Percentiles rank a stretch among this genome's conserved stretches.
Evolutionary conservation across 371 early-diverging fungal species (phyloP).

Genomic region (Apophysomyces variabilis): DNA sequence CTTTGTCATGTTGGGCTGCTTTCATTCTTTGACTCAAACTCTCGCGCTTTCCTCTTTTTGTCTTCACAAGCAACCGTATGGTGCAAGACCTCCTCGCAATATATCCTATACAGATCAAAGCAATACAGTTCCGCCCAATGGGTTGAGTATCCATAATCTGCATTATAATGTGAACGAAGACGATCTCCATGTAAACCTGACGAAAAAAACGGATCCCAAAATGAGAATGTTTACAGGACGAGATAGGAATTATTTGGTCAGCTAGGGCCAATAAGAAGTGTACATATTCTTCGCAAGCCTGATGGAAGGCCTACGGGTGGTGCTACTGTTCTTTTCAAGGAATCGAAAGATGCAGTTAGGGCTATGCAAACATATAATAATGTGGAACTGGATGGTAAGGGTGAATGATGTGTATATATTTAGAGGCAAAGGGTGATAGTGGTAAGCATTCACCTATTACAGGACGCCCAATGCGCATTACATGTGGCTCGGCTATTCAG

Average conservation of each 20-base stretch:
- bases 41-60: not conserved
- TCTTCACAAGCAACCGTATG: not conserved
- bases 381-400: slow-evolving; percentile 64
- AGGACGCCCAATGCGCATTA: slow-evolving; percentile 59
- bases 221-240: not conserved
- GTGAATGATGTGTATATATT: slow-evolving; percentile 2
- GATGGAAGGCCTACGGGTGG: slow-evolving; percentile 66
- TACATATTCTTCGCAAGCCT: slow-evolving; percentile 58
- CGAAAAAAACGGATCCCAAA: not conserved
- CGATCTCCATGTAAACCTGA: slow-evolving; percentile 63
- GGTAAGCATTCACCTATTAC: not conserved
- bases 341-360: slow-evolving; percentile 52
- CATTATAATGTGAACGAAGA: slow-evolving; percentile 69
- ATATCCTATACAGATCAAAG: slow-evolving; percentile 12
- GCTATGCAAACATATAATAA: slow-evolving; percentile 63
- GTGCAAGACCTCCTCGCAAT: slow-evolving; percentile 1
- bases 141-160: slow-evolving; percentile 58
- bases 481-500: slow-evolving; percentile 22
- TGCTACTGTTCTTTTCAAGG: slow-evolving; percentile 60
- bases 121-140: slow-evolving; percentile 24
- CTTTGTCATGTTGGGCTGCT: not conserved
- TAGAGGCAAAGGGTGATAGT: not conserved
- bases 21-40: not conserved
- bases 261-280: slow-evolving; percentile 53
- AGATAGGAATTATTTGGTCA: slow-evolving; percentile 59